Evolutionary conservation across 139 green algal species (phyloP).

Genomic region (Volvox africanus): DNA sequence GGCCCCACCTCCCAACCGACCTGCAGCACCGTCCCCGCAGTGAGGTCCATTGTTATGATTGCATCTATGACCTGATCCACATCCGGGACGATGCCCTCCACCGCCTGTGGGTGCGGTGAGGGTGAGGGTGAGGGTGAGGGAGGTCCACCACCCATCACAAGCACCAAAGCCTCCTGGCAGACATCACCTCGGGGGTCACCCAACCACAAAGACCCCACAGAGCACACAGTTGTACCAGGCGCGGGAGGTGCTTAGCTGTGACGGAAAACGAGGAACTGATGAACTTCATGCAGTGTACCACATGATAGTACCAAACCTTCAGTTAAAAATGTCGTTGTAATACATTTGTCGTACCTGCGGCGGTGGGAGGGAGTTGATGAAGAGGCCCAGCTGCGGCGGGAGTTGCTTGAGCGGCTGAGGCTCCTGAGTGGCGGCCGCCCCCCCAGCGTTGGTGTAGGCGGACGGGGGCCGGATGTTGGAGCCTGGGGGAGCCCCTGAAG

Average conservation of each 20-base stretch:
- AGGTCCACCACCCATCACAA: too few species aligned
- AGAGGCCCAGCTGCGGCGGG: conserved; percentile 63
- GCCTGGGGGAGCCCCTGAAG: conserved; percentile 5
- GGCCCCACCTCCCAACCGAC: background rate
- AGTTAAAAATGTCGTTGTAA: too few species aligned
- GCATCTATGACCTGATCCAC: conserved; percentile 38
- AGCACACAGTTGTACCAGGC: too few species aligned
- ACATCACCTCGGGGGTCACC: too few species aligned
- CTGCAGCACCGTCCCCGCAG: conserved; percentile 22
- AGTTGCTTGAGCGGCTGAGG: conserved; percentile 55
- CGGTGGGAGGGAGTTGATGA: conserved; percentile 69
- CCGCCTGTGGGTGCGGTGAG: background rate
- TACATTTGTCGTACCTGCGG: conserved; percentile 16
- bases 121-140: too few species aligned
- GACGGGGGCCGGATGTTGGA: conserved; percentile 18
- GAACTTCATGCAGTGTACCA: too few species aligned
- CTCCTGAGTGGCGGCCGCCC: background rate
- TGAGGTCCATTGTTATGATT: conserved; percentile 25
- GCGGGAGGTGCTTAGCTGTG: too few species aligned
- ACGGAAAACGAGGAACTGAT: too few species aligned
- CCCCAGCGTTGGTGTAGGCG: conserved; percentile 21
- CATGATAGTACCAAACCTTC: too few species aligned
- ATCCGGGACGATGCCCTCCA: conserved; percentile 44
- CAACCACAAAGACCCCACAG: too few species aligned
- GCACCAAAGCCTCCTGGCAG: too few species aligned